These are phyloP conservation scores for Wallacemonas sp. DNA, from an alignment of 208 protist genomes.

Conservation along the genomic window DNA sequence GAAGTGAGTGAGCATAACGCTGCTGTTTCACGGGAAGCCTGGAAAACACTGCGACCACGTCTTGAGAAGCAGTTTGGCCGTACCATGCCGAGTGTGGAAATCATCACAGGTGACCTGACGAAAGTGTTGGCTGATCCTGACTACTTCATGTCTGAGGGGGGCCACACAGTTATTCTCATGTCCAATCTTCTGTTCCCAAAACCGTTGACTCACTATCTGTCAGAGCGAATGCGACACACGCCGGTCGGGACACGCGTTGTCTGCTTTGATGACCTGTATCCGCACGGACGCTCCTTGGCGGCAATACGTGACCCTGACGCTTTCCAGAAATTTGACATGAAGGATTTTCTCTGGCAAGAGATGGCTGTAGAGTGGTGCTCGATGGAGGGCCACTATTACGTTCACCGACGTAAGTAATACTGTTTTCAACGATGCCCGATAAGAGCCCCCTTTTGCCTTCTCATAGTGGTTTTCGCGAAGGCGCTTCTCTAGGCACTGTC, in stretches of 20 bases:
- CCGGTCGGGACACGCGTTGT: conserved; percentile 43
- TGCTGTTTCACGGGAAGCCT: conserved; percentile 40
- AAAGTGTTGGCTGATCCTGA: conserved; percentile 28
- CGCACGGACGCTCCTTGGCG: conserved; percentile 43
- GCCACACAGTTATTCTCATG: conserved; percentile 56
- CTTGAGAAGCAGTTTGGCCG: conserved; percentile 16
- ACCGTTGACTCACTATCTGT: conserved; percentile 57
- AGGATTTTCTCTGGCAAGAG: conserved; percentile 61
- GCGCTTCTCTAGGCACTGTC: too few species aligned
- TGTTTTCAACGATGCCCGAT: too few species aligned
- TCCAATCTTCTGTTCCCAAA: conserved; percentile 74
- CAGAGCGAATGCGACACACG: conserved; percentile 37
- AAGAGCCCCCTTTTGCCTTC: neutral
- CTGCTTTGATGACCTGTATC: conserved; percentile 77
- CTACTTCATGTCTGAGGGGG: conserved; percentile 45
- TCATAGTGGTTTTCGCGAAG: neutral
- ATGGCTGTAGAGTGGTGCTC: conserved; percentile 63
- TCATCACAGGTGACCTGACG: conserved; percentile 69
- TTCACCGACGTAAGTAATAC: conserved; percentile 39
- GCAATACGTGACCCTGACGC: conserved; percentile 57
- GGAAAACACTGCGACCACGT: conserved; percentile 25
- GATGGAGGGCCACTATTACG: conserved; percentile 54
- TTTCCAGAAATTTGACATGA: conserved; percentile 63
- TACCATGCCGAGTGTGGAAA: conserved; percentile 47
- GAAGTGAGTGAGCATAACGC: conserved; percentile 70